A percentile compares a stretch with the other conserved stretches of the same genome.
These are phyloP conservation scores for Ceratocystis ficicola DNA, from an alignment of 2,329 filamentous ascomycete species.

Conservation along the genomic window DNA sequence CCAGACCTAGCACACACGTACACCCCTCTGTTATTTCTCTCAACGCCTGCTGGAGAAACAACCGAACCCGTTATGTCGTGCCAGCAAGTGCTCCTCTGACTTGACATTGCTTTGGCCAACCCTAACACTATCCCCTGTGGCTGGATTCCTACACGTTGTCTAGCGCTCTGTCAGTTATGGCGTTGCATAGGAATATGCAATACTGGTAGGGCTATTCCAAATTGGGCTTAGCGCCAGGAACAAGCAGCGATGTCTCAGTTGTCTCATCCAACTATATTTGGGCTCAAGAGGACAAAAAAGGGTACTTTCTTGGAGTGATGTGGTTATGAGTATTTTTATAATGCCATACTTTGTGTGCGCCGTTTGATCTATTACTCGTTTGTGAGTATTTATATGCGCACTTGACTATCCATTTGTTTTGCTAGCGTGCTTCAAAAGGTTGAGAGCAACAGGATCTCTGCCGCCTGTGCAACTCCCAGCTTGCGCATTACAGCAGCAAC, in stretches of 20 bases:
- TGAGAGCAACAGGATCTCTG: neutral
- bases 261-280: conserved; percentile 7
- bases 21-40: neutral
- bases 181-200: neutral
- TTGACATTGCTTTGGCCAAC: neutral
- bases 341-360: neutral
- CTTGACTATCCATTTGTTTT: neutral
- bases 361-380: neutral
- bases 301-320: neutral
- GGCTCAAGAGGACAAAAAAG: neutral
- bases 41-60: neutral
- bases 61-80: neutral
- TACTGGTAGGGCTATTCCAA: neutral
- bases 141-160: no score
- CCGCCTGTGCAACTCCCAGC: neutral
- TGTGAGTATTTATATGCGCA: neutral
- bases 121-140: neutral
- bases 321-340: neutral
- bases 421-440: neutral
- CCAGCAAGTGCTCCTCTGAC: neutral
- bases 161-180: neutral
- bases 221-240: conserved; percentile 22
- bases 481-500: neutral
- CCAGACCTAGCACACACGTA: neutral
- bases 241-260: conserved; percentile 5